Base-by-base conservation (phyloP, 2,329 filamentous ascomycete genomes). In the Alternaria burnsii region DNA sequence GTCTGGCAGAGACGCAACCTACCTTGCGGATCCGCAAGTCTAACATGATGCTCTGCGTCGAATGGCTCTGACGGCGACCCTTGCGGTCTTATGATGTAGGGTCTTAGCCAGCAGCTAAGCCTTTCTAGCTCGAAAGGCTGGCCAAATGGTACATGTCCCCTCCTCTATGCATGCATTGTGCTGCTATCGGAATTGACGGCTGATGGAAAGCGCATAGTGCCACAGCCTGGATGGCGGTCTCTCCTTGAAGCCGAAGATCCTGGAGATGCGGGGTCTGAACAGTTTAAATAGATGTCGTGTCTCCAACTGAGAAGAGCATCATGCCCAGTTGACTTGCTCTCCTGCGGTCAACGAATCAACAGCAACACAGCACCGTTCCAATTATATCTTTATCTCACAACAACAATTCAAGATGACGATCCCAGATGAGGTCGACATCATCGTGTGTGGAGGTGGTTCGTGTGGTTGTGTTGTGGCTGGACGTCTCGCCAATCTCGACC, bases 401-500 rank as follows among this genome's bases (percentile, higher is more conserved):
- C 24, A 28, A 54, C 18, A 26, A 47, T 52, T 57, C 69, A 76
- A 63, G 30, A 89, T 87, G 84, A 87, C 84, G 66, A 83, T 93
- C 64, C 90, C 90, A 36, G 90, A 93, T 60, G 91, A 93, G 82
- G 91, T 92, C 72, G 91, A 93, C 76, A 92, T 93, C 70, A 93
- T 93, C 70, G 89, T 93, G 30, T 90, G 88, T 67, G 91, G 91
- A 71, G 91, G 91, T 72, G 90, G 90, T 55, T 91, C 88, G 75
- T 87, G 85, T 63, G 88, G 84, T 71, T 79, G 74, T 57, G 82
- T 84, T 20, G 82, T 84, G 38, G 82, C 82, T 61, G 76, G 75
- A 62, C 88, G 88, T 59, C 79, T 93, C 73, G 91, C 91, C 72
- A 93, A 93, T 68, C 80, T 93, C 65, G 90, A 93, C 75, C 90